phyloP scores from a whole-genome alignment of 306 rosid genomes.

The Pyrus betulifolia region DNA sequence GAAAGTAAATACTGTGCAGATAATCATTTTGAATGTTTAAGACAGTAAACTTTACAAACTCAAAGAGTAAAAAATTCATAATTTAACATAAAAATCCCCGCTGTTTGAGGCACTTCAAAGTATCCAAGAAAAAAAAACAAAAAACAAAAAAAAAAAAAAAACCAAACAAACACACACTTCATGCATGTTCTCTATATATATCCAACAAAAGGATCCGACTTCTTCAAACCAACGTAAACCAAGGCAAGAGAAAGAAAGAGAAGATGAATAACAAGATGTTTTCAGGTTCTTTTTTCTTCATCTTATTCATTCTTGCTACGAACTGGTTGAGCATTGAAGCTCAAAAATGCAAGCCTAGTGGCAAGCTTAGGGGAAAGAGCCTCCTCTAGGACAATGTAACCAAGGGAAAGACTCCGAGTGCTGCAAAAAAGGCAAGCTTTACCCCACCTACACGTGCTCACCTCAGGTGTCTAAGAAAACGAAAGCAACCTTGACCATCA shows the following conservation, averaged over 20 bases:
- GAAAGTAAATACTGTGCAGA: background rate
- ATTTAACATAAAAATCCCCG: background rate
- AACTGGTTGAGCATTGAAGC: slow-evolving; percentile 7
- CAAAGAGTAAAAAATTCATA: background rate
- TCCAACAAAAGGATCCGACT: background rate
- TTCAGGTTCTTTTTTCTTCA: background rate
- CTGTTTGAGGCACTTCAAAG: background rate
- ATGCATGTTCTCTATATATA: background rate
- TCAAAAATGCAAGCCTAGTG: slow-evolving; percentile 12
- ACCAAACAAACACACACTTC: background rate
- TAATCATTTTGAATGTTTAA: background rate
- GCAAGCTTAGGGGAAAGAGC: background rate
- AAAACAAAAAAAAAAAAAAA: no score
- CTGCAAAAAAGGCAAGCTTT: slow-evolving; percentile 29
- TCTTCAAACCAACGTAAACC: background rate
- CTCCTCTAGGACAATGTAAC: slow-evolving; percentile 33
- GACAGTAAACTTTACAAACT: background rate
- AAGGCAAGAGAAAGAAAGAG: background rate
- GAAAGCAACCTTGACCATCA: slow-evolving; percentile 2
- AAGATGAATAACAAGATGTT: background rate
- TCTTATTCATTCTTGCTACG: background rate
- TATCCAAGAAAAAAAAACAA: background rate
- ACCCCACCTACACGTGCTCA: slow-evolving; percentile 32
- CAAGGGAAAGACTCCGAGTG: slow-evolving; percentile 28
- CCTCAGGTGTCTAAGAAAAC: slow-evolving; percentile 9